These are phyloP conservation scores for Alnus rubra DNA, from an alignment of 306 rosid genomes.

Conservation along the genomic window DNA sequence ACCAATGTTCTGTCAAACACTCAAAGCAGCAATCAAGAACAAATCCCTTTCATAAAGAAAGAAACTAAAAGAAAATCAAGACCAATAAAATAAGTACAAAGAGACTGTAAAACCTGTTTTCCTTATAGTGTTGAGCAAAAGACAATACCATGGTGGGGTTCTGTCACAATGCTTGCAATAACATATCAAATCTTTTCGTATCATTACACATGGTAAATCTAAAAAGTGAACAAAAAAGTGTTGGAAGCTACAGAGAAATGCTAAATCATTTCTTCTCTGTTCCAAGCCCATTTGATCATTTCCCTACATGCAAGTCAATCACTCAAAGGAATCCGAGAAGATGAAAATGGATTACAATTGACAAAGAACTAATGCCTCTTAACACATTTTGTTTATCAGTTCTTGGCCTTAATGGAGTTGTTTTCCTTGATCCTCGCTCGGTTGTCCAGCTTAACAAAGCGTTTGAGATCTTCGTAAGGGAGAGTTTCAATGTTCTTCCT, in stretches of 20 bases:
- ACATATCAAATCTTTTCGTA: slow-evolving; percentile 18
- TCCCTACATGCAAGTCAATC: slow-evolving; percentile 17
- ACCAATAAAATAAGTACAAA: slow-evolving; percentile 8
- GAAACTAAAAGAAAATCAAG: neutral
- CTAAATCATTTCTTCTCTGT: slow-evolving; percentile 20
- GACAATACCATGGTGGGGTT: slow-evolving; percentile 2
- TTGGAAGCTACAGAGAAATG: slow-evolving; percentile 10
- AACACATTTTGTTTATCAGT: slow-evolving; percentile 32
- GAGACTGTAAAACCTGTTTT: slow-evolving; percentile 7
- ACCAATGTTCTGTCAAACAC: neutral
- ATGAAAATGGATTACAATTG: slow-evolving; percentile 18
- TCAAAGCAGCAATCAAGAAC: neutral
- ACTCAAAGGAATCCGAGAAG: slow-evolving; percentile 33
- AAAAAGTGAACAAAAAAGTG: slow-evolving; percentile 7
- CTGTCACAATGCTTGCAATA: neutral
- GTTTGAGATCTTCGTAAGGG: slow-evolving; percentile 63
- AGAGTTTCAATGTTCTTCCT: slow-evolving; percentile 65
- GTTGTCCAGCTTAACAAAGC: slow-evolving; percentile 78
- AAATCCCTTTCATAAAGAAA: neutral
- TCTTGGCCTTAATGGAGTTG: slow-evolving; percentile 71
- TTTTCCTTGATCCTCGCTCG: slow-evolving; percentile 83
- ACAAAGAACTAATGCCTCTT: slow-evolving; percentile 19
- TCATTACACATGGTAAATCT: slow-evolving; percentile 19
- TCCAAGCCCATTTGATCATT: slow-evolving; percentile 24
- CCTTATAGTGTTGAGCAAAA: slow-evolving; percentile 10